Percentiles rank a stretch among this genome's conserved stretches.
phyloP scores from a whole-genome alignment of 2,329 filamentous ascomycete genomes.

The Verticillium nonalfalfae region DNA sequence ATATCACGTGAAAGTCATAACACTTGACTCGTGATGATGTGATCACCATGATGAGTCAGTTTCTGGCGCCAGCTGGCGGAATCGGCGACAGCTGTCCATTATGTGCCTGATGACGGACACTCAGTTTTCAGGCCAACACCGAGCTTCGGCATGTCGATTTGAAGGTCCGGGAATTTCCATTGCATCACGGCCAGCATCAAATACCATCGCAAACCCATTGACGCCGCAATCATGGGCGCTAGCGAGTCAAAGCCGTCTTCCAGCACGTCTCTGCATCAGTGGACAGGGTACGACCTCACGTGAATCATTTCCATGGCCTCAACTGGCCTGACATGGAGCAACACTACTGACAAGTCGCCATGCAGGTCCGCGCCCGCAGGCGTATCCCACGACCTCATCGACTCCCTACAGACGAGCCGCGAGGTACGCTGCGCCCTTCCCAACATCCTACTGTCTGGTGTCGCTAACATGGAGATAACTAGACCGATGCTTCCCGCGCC shows the following conservation, averaged over 20 bases:
- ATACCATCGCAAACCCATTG: slow-evolving; percentile 11
- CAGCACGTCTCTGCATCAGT: slow-evolving; percentile 34
- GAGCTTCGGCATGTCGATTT: slow-evolving; percentile 11
- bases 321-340: slow-evolving; percentile 9
- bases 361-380: slow-evolving; percentile 38
- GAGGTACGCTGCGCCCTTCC: slow-evolving; percentile 56
- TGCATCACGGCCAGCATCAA: slow-evolving; percentile 10
- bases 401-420: slow-evolving; percentile 74
- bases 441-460: not conserved
- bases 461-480: slow-evolving; percentile 9
- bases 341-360: slow-evolving; percentile 5
- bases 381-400: slow-evolving; percentile 74
- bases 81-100: not conserved
- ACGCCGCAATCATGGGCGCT: slow-evolving; percentile 45
- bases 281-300: slow-evolving; percentile 45
- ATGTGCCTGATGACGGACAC: not conserved
- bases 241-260: slow-evolving; percentile 48
- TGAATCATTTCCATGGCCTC: not conserved
- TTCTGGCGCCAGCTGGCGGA: not conserved
- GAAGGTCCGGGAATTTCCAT: slow-evolving; percentile 13
- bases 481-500: slow-evolving; percentile 86
- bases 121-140: not conserved
- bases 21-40: not conserved
- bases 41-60: not conserved
- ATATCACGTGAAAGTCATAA: not conserved